A percentile compares a stretch with the other conserved stretches of the same genome.
These are phyloP conservation scores for Pestalotiopsis sp. DNA, from an alignment of 2,329 filamentous ascomycete species.

Conservation along the genomic window DNA sequence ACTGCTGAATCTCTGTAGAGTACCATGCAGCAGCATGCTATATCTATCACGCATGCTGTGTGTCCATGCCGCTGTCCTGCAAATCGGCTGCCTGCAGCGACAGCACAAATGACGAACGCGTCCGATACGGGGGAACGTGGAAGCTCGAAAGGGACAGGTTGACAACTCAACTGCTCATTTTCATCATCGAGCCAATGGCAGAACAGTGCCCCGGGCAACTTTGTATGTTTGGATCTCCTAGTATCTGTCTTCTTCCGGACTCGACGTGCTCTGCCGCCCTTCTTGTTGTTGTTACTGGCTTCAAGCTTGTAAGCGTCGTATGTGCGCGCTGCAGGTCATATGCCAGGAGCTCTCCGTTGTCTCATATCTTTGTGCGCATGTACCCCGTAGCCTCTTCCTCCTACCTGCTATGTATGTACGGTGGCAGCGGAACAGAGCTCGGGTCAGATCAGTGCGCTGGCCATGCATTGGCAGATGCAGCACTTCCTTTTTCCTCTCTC, in stretches of 20 bases:
- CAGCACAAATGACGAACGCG: slow-evolving; percentile 1
- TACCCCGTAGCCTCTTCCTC: neutral
- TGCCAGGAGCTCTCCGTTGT: neutral
- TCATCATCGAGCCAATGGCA: neutral
- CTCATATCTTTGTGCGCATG: neutral
- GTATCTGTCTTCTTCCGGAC: neutral
- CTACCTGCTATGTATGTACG: neutral
- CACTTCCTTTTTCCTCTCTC: neutral
- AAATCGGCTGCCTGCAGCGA: slow-evolving; percentile 6
- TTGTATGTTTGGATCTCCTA: neutral
- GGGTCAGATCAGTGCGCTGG: slow-evolving; percentile 8
- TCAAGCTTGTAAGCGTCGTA: neutral
- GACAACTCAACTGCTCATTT: neutral
- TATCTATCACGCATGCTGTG: neutral
- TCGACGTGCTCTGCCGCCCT: neutral
- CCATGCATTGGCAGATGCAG: slow-evolving; percentile 7
- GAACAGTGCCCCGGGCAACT: neutral
- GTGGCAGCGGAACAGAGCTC: neutral
- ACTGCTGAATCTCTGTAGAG: neutral
- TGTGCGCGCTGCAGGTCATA: neutral
- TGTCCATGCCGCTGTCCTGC: slow-evolving; percentile 2
- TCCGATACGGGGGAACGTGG: neutral
- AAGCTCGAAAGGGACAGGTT: neutral
- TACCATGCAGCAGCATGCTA: neutral
- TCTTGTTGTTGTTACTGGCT: neutral